phyloP scores from a whole-genome alignment of 2,329 filamentous ascomycete genomes.

The Stachybotrys echinatus region DNA sequence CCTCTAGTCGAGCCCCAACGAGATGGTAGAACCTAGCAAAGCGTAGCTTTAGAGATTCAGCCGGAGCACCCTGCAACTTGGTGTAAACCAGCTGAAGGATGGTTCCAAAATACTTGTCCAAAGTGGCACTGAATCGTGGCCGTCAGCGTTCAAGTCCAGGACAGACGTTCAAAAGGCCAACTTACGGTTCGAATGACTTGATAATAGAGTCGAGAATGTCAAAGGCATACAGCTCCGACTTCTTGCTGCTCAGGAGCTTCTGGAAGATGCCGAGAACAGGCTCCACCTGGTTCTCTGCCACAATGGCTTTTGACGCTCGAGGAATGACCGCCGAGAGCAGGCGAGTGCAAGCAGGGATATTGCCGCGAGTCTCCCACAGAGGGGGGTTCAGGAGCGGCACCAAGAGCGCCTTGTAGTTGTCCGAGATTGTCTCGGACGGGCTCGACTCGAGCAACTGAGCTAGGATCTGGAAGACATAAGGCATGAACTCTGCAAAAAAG shows the following conservation, averaged over 20 bases:
- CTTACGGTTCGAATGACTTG: slow-evolving; percentile 66
- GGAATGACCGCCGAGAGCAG: slow-evolving; percentile 80
- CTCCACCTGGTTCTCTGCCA: slow-evolving; percentile 75
- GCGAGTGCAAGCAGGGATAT: slow-evolving; percentile 84
- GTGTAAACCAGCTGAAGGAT: slow-evolving; percentile 81
- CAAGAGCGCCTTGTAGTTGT: slow-evolving; percentile 75
- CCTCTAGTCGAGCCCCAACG: slow-evolving; percentile 70
- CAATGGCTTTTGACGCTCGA: slow-evolving; percentile 66
- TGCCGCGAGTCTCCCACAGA: slow-evolving; percentile 89
- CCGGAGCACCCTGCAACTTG: slow-evolving; percentile 59
- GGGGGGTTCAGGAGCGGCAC: slow-evolving; percentile 72
- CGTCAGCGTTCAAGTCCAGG: slow-evolving; percentile 12
- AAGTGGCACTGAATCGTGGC: slow-evolving; percentile 39
- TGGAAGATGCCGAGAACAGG: slow-evolving; percentile 94
- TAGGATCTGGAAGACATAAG: slow-evolving; percentile 94
- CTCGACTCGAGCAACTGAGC: slow-evolving; percentile 86
- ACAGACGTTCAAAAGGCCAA: slow-evolving; percentile 10
- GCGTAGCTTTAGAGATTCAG: slow-evolving; percentile 78
- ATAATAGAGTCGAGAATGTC: slow-evolving; percentile 83
- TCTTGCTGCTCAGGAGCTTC: slow-evolving; percentile 74
- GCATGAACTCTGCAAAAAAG: slow-evolving; percentile 69
- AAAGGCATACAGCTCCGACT: slow-evolving; percentile 80
- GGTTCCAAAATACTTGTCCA: slow-evolving; percentile 73
- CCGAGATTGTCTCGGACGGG: slow-evolving; percentile 69
- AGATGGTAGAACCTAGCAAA: slow-evolving; percentile 96